phyloP scores from a whole-genome alignment of 139 green algal species.

The Ettlia oleoabundans region DNA sequence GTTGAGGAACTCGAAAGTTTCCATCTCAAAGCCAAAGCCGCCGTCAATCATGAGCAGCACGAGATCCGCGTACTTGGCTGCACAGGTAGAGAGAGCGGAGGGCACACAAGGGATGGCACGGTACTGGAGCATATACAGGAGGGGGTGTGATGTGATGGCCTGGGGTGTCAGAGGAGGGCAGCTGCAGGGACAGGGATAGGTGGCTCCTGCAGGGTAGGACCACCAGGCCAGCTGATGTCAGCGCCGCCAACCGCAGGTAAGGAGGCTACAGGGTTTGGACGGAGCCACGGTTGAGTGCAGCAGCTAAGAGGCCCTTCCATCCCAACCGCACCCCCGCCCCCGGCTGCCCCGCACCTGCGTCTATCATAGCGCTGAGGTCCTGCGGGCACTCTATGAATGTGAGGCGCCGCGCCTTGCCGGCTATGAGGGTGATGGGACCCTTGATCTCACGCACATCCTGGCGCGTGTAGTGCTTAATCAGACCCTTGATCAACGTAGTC shows the following conservation, averaged over 20 bases:
- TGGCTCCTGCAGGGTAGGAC: neutral
- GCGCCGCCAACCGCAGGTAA: no score
- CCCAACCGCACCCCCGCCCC: neutral
- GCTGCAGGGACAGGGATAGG: neutral
- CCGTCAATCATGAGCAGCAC: constrained; percentile 96
- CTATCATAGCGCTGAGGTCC: constrained; percentile 33
- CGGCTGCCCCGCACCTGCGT: constrained; percentile 68
- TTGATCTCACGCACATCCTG: constrained; percentile 87
- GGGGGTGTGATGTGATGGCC: neutral
- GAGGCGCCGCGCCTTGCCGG: constrained; percentile 90
- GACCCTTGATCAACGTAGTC: constrained; percentile 89
- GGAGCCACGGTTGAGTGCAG: neutral
- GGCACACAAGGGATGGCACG: no score
- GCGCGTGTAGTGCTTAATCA: constrained; percentile 97
- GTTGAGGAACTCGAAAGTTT: constrained; percentile 99
- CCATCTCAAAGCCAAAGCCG: constrained; percentile 99
- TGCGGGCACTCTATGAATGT: constrained; percentile 94
- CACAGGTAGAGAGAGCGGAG: neutral
- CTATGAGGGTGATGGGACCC: constrained; percentile 94
- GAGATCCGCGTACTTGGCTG: constrained; percentile 96
- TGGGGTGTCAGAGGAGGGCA: neutral
- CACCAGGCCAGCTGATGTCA: neutral
- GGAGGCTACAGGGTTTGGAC: no score
- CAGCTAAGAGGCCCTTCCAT: neutral
- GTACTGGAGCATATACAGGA: neutral